Evolutionary conservation across 169 alveolate genomes (phyloP), one percentile per base, ranked within the genome.

Genomic region (Plasmodium berghei): DNA sequence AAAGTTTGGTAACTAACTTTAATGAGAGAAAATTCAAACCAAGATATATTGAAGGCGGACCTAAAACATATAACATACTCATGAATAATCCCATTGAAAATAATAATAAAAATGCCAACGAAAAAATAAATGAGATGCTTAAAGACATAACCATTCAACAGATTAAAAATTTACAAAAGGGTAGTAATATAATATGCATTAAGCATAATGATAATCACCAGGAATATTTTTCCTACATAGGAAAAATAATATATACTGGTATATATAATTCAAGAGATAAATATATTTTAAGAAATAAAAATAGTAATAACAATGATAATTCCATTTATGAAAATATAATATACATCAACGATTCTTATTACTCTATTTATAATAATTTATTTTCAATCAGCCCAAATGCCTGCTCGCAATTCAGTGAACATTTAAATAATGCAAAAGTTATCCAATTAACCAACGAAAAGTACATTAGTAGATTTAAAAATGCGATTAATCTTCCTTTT

Each of bases 101-200:
- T 14, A 24, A 12, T 20, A 0, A 14, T 4, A 6, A 1, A 14
- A 14, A 42, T 20, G 52, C 8, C 26, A 63, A 18, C 22, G 45
- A 14, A 48, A 42, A 5, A 14, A 1, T 6, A 14, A 5, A 12
- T 42, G 9, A 67, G 12, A 16, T 52, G 10, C 20, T 34, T 34
- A 34, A 34, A 34, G 8, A 3, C 42, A 34, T 34, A 34, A 34
- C 71, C 5, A 22, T 67, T 67, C 80, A 67, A 20, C 55, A 67
- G 61, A n/a, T 80, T 12, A 20, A 12, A 46, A 80, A 67, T 56
- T 55, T 80, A 48, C 52, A 67, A 80, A 52, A 80, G 28, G 90
- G 90, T 28, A 54, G 42, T 42, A 80, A 80, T 42, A 14, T 80
- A 24, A 80, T 80, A 6, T 80, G 90, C 45, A 48, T 80, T n/a